These are phyloP conservation scores for Huntiella bhutanensis DNA, from an alignment of 2,329 filamentous ascomycete genomes.

Conservation along the genomic window DNA sequence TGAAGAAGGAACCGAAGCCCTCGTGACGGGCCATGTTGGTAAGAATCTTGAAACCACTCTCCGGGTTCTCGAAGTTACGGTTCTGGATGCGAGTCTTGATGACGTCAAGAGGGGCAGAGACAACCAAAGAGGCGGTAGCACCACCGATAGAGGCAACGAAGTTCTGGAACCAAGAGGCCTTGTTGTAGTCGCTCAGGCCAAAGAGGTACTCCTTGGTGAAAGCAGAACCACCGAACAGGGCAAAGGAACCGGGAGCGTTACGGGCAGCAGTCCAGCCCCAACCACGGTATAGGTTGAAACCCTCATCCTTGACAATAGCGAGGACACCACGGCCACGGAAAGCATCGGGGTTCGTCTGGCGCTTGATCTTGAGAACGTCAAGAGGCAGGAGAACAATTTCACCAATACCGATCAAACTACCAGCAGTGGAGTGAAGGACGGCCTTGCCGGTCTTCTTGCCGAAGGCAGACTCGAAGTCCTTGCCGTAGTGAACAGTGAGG, in stretches of 20 bases:
- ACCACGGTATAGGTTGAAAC: slow-evolving; percentile 85
- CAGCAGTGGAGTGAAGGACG: slow-evolving; percentile 91
- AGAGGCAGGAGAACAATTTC: slow-evolving; percentile 90
- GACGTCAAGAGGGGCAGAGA: slow-evolving; percentile 90
- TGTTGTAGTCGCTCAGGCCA: slow-evolving; percentile 82
- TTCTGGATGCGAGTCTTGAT: slow-evolving; percentile 99
- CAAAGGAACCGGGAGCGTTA: slow-evolving; percentile 93
- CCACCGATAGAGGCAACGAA: slow-evolving; percentile 91
- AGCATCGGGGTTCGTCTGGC: slow-evolving; percentile 95
- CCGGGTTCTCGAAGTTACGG: slow-evolving; percentile 94
- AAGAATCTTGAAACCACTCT: slow-evolving; percentile 81
- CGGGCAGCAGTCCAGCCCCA: slow-evolving; percentile 96
- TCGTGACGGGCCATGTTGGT: slow-evolving; percentile 87
- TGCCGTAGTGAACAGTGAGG: slow-evolving; percentile 59
- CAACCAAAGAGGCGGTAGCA: slow-evolving; percentile 83
- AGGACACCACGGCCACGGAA: slow-evolving; percentile 87
- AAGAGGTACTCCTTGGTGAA: slow-evolving; percentile 96
- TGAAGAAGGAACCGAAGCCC: slow-evolving; percentile 79
- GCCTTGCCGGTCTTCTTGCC: slow-evolving; percentile 96
- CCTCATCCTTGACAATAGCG: slow-evolving; percentile 80
- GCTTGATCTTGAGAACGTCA: slow-evolving; percentile 97
- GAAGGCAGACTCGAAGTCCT: slow-evolving; percentile 72
- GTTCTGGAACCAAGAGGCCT: slow-evolving; percentile 85
- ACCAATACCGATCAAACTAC: slow-evolving; percentile 88
- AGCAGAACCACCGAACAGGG: slow-evolving; percentile 90